Base-by-base conservation (phyloP, 1,284 basidiomycete genomes). In the Tilletia horrida region DNA sequence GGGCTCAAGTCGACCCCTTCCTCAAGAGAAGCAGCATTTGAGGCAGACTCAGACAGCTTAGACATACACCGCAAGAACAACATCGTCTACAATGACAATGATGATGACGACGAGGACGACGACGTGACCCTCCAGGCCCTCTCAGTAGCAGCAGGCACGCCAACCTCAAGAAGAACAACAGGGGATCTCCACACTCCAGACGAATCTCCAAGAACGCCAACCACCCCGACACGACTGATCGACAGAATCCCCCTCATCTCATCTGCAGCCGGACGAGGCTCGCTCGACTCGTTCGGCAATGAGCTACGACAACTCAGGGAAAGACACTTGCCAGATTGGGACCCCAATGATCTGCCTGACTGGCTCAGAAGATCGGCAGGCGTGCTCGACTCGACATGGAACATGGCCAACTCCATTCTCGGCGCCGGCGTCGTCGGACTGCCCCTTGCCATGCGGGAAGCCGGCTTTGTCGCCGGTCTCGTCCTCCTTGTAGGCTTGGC, bases 331-430 rank as follows among this genome's bases (percentile, higher is more conserved):
- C 71, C 67, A 31, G 85, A 85, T 61, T 85, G 84, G 67, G 86
- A 88, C 1, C 70, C 72, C n/a, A 69, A 78, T 73, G 71, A 73
- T 43, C 67, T 80, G 3, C 83, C 83, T 7, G 82, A 83, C 42
- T 84, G 83, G 83, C 71, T 83, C 27, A 76, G 75, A 29, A 74
- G 79, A 35, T 91, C 91, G 27, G 92, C 92, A 31, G 89, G 89
- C 0, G 84, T 94, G 83, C 63, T 93, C 2, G 90, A 92, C 75
- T 92, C 90, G 7, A 87, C 93, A 63, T 91, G 91, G 25, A 93
- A 93, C 77, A 93, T 93, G 92, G 92, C 93, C 35, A 98, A 98
- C 82, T 94, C 92, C 6, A 97, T 98, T 64, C 85, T 98, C 27
- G 95, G 95, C 50, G 95, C 95, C 78, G 92, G 92, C 3, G 83